These are phyloP conservation scores for Gastrodia elata DNA, from an alignment of 106 monocot genomes.

Conservation along the genomic window DNA sequence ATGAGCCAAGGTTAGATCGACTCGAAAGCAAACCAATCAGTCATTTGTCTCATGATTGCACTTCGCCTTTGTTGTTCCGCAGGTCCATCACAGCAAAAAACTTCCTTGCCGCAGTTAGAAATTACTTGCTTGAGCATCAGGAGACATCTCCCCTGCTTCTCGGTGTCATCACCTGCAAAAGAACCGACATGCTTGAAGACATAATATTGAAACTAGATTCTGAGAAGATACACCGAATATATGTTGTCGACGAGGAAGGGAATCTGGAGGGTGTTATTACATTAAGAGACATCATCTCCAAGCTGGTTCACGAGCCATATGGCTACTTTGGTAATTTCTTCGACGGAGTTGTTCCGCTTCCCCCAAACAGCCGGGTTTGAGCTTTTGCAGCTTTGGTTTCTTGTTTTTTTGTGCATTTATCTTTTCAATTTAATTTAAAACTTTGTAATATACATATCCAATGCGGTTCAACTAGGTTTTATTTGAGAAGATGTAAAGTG, in stretches of 20 bases:
- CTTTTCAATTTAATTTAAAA: too few relatives aligned
- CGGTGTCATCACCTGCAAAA: conserved; percentile 71
- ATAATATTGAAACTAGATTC: conserved; percentile 64
- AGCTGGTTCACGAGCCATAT: conserved; percentile 84
- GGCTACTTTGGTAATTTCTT: conserved; percentile 96
- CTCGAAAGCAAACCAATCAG: too few relatives aligned
- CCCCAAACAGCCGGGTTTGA: conserved; percentile 72
- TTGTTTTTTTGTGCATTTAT: too few relatives aligned
- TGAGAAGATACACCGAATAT: conserved; percentile 71
- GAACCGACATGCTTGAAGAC: conserved; percentile 63
- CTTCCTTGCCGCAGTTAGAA: conserved; percentile 59
- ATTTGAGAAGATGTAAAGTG: too few relatives aligned
- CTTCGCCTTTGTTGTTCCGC: conserved; percentile 12
- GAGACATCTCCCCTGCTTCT: conserved; percentile 53
- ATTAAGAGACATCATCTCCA: conserved; percentile 90
- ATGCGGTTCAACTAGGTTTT: too few relatives aligned
- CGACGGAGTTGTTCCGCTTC: conserved; percentile 83
- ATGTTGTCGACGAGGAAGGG: conserved; percentile 54
- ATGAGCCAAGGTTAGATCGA: too few relatives aligned
- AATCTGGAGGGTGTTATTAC: conserved; percentile 81
- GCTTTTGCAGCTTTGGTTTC: background rate
- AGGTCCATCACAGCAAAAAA: conserved; percentile 80
- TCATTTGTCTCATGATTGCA: too few relatives aligned
- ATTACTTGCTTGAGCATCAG: conserved; percentile 45
- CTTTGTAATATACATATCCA: too few relatives aligned